A percentile compares a stretch with the other conserved stretches of the same genome.
phyloP scores from a whole-genome alignment of 441 rosid species.

The Gossypium schwendimanii region DNA sequence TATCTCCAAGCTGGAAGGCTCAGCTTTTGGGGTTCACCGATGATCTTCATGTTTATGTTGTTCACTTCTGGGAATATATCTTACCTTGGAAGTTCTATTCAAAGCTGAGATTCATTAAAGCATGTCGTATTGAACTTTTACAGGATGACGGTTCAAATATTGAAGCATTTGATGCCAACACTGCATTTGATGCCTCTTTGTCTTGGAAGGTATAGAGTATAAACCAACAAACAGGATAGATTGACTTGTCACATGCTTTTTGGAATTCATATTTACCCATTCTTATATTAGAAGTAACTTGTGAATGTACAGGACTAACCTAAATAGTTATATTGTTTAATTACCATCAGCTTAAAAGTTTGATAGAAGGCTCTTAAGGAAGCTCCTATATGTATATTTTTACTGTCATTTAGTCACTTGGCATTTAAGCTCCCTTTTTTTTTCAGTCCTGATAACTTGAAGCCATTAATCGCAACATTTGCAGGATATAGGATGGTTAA shows the following conservation, averaged over 20 bases:
- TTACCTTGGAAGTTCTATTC: neutral
- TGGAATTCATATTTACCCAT: neutral
- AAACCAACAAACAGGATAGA: neutral
- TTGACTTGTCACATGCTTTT: neutral
- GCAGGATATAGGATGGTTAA: constrained; percentile 76
- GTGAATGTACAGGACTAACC: neutral
- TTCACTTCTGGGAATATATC: neutral
- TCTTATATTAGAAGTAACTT: neutral
- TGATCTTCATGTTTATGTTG: neutral
- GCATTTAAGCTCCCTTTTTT: neutral
- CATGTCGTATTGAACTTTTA: constrained; percentile 8
- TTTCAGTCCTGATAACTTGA: neutral
- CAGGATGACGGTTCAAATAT: constrained; percentile 59
- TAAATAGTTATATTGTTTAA: neutral
- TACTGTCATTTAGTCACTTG: neutral
- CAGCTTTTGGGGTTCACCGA: neutral
- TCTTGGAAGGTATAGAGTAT: constrained; percentile 54
- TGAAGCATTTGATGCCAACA: constrained; percentile 39
- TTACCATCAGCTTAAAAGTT: neutral
- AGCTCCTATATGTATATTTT: neutral
- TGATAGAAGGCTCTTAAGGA: neutral
- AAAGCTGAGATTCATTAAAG: neutral
- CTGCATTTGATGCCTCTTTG: constrained; percentile 57
- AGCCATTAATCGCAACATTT: neutral
- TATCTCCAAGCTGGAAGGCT: neutral